These are phyloP conservation scores for Rhodotorula graminis DNA, from an alignment of 768 basidiomycete genomes.

Conservation along the genomic window DNA sequence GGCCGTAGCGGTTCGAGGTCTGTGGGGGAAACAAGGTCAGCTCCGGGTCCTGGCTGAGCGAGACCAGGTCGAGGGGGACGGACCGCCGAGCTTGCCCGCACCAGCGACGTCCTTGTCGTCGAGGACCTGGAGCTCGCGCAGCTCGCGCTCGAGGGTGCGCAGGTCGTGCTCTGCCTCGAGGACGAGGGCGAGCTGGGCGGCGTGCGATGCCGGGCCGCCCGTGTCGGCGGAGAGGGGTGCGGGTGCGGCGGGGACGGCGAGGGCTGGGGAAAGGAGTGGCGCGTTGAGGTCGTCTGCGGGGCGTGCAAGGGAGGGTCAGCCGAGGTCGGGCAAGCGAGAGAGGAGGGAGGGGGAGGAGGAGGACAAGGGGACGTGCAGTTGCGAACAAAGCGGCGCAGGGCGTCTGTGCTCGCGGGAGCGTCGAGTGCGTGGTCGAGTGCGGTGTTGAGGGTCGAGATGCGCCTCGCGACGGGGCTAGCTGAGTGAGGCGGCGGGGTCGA, in stretches of 20 bases:
- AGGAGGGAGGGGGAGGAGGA: not conserved
- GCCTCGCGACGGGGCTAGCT: slow-evolving; percentile 13
- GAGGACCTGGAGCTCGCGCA: slow-evolving; percentile 35
- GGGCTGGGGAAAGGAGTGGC: slow-evolving; percentile 30
- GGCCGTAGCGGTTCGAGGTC: slow-evolving; percentile 25
- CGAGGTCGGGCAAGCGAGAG: no score
- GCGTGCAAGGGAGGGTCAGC: no score
- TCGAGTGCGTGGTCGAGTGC: slow-evolving; percentile 26
- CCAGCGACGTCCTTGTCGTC: slow-evolving; percentile 28
- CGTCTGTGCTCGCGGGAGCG: slow-evolving; percentile 19
- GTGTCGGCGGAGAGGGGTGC: not conserved
- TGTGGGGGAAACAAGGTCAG: not conserved
- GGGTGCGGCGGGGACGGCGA: slow-evolving; percentile 6
- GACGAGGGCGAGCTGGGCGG: slow-evolving; percentile 35
- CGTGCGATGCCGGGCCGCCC: not conserved
- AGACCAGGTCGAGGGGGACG: not conserved
- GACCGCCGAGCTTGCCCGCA: slow-evolving; percentile 32
- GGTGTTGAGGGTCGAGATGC: slow-evolving; percentile 9
- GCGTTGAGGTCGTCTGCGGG: slow-evolving; percentile 38
- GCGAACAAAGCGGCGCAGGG: slow-evolving; percentile 37
- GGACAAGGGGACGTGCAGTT: slow-evolving; percentile 21
- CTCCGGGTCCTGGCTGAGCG: no score
- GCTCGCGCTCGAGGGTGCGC: slow-evolving; percentile 32
- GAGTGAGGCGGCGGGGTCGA: not conserved
- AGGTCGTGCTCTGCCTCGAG: slow-evolving; percentile 40